Conservation (phyloP, 306 rosid genomes). For the Abrus precatorius region DNA sequence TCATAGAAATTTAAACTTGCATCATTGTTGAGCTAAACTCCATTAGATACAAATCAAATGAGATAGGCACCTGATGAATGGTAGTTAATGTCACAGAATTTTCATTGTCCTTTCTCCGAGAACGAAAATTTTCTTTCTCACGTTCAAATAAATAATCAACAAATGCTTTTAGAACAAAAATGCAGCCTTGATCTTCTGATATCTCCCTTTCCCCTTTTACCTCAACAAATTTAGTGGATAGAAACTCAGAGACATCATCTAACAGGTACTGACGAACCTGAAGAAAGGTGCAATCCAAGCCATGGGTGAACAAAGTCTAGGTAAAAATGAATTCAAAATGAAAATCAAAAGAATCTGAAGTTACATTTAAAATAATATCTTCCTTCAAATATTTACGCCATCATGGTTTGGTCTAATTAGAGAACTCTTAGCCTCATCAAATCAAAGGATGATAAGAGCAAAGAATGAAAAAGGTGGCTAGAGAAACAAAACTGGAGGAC, state of each 20-base stretch:
- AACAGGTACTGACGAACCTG: constrained; percentile 90
- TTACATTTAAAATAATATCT: constrained; percentile 15
- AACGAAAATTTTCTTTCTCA: constrained; percentile 78
- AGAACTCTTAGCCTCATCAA: not conserved
- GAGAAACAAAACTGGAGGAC: no score
- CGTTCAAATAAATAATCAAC: constrained; percentile 78
- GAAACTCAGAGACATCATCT: constrained; percentile 88
- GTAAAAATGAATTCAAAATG: not conserved
- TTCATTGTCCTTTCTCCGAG: constrained; percentile 74
- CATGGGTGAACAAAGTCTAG: constrained; percentile 33
- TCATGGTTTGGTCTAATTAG: no score
- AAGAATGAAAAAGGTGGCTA: not conserved
- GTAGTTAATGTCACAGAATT: constrained; percentile 90
- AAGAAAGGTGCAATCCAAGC: constrained; percentile 50
- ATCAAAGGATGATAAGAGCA: not conserved
- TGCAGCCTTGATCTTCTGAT: constrained; percentile 70
- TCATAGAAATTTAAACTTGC: constrained; percentile 32
- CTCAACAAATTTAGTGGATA: constrained; percentile 65
- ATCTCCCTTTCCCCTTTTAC: constrained; percentile 58
- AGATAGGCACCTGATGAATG: constrained; percentile 85
- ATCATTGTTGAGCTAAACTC: constrained; percentile 30
- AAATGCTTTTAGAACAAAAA: constrained; percentile 65
- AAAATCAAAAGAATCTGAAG: not conserved
- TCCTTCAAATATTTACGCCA: constrained; percentile 30
- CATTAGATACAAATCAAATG: constrained; percentile 29